These are phyloP conservation scores for Magnolia changhungtana DNA, from an alignment of 164 flowering plant species.

Conservation along the genomic window DNA sequence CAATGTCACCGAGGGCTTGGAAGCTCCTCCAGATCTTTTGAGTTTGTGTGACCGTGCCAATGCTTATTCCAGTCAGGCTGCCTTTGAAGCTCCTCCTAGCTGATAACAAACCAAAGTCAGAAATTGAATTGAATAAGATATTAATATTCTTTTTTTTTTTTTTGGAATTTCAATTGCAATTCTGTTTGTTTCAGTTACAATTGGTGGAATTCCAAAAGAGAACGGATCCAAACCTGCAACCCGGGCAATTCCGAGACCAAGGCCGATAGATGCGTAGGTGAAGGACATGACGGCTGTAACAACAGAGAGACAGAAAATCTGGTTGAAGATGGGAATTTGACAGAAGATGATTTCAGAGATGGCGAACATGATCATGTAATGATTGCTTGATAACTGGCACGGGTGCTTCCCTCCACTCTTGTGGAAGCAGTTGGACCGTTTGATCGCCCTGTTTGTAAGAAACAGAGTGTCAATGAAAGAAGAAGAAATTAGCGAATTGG, in stretches of 20 bases:
- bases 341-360: conserved; percentile 38
- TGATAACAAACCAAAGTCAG: conserved; percentile 7
- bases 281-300: conserved; percentile 67
- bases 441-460: conserved; percentile 43
- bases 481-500: neutral
- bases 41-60: conserved; percentile 41
- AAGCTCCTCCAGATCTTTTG: conserved; percentile 65
- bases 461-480: neutral
- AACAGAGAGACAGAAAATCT: conserved; percentile 60
- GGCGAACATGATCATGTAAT: conserved; percentile 54
- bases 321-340: conserved; percentile 58
- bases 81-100: conserved; percentile 39
- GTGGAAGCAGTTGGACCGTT: conserved; percentile 51
- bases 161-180: neutral
- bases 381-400: conserved; percentile 39
- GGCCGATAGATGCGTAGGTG: conserved; percentile 54
- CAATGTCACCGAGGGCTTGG: conserved; percentile 70
- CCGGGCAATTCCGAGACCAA: conserved; percentile 46
- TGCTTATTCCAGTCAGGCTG: conserved; percentile 55
- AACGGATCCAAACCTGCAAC: conserved; percentile 37
- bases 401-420: conserved; percentile 32
- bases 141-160: no score
- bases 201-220: neutral
- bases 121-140: neutral
- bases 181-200: neutral